Conservation (phyloP, 352 stramenopile species). For the Saprolegnia parasitica region DNA sequence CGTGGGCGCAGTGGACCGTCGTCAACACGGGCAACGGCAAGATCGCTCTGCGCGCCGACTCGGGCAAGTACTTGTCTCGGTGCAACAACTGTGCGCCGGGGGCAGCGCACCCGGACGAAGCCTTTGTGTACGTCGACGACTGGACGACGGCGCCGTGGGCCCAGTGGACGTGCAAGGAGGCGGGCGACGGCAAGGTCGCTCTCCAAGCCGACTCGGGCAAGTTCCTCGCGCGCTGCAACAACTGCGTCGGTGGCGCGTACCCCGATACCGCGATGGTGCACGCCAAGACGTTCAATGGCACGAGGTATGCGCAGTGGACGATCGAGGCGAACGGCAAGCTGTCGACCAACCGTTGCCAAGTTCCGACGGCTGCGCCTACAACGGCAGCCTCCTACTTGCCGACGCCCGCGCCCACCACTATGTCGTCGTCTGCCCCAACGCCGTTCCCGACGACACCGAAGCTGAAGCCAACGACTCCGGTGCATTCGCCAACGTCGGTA, state of each 20-base stretch:
- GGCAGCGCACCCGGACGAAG: slow-evolving; percentile 13
- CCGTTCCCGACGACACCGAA: no score
- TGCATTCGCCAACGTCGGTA: no score
- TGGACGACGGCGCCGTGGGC: slow-evolving; percentile 15
- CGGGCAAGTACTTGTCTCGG: slow-evolving; percentile 13
- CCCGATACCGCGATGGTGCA: slow-evolving; percentile 9
- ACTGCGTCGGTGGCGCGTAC: slow-evolving; percentile 14
- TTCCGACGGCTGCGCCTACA: no score
- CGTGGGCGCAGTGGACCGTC: slow-evolving; percentile 12
- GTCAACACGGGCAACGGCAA: slow-evolving; percentile 24
- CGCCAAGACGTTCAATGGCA: background rate
- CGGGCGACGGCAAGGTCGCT: slow-evolving; percentile 18
- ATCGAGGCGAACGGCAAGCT: background rate
- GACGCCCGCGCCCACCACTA: no score
- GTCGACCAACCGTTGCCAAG: no score
- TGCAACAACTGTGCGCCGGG: slow-evolving; percentile 21
- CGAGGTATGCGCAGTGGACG: background rate
- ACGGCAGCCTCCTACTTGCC: no score
- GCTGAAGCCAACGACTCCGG: no score
- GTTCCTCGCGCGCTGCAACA: slow-evolving; percentile 20
- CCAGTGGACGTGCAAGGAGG: slow-evolving; percentile 8
- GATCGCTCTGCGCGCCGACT: slow-evolving; percentile 22
- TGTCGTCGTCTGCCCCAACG: no score
- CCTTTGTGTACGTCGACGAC: slow-evolving; percentile 13
- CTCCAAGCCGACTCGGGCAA: slow-evolving; percentile 24